These are phyloP conservation scores for Abelmoschus esculentus DNA, from an alignment of 345 rosid genomes.

Conservation along the genomic window DNA sequence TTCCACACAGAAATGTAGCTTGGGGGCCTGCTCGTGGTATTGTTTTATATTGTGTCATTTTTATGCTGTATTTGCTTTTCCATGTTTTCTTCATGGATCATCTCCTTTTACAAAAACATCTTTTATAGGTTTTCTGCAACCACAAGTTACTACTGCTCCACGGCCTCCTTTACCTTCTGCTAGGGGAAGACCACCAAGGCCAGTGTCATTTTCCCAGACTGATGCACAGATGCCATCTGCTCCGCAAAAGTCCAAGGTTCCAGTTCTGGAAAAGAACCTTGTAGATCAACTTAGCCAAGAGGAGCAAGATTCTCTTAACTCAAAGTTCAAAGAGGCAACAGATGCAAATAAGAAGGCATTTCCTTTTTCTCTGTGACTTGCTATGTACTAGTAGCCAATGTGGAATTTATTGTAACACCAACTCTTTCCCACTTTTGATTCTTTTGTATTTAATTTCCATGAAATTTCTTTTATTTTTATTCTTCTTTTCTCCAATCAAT, in stretches of 20 bases:
- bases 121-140: conserved; percentile 54
- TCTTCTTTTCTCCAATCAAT: neutral
- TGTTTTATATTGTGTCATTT: conserved; percentile 14
- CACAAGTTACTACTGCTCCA: conserved; percentile 36
- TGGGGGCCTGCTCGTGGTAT: conserved; percentile 59
- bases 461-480: conserved; percentile 3
- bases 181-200: conserved; percentile 84
- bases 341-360: conserved; percentile 83
- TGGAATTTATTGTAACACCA: neutral
- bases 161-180: conserved; percentile 47
- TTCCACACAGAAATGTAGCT: conserved; percentile 43
- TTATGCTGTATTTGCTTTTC: conserved; percentile 13
- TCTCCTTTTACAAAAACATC: conserved; percentile 16
- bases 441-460: neutral
- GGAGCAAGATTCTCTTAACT: conserved; percentile 74
- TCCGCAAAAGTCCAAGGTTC: conserved; percentile 73
- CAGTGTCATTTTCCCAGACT: conserved; percentile 45
- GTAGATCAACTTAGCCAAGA: conserved; percentile 87
- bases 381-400: neutral
- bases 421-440: neutral
- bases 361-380: conserved; percentile 21
- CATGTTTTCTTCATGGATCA: conserved; percentile 6
- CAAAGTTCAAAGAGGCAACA: conserved; percentile 80
- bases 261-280: conserved; percentile 70
- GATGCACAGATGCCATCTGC: conserved; percentile 48